Conservation (phyloP, 495 filamentous ascomycete species). For the Hyaloscypha variabilis region DNA sequence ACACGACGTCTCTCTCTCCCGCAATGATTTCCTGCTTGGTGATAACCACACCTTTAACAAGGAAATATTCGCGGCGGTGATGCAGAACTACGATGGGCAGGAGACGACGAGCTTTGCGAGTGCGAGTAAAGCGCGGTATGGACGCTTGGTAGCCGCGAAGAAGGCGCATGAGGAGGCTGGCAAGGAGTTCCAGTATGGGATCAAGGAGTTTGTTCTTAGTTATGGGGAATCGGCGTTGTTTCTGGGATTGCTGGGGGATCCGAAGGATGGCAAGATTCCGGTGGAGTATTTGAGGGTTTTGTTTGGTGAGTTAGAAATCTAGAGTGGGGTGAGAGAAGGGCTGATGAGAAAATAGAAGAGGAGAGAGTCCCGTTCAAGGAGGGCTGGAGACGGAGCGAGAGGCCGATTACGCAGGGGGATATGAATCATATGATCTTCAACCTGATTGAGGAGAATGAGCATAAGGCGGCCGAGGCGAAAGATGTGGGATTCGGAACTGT, state of each 20-base stretch:
- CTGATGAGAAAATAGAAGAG: conserved; percentile 17
- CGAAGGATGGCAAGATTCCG: conserved; percentile 21
- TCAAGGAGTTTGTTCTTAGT: conserved; percentile 25
- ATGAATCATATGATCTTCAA: conserved; percentile 27
- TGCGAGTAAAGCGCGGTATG: conserved; percentile 22
- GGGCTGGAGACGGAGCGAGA: conserved; percentile 21
- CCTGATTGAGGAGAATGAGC: conserved; percentile 21
- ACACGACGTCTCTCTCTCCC: conserved; percentile 37
- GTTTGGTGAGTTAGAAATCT: conserved; percentile 13
- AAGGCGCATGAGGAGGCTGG: conserved; percentile 16
- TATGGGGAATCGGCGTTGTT: conserved; percentile 24
- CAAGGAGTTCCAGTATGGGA: conserved; percentile 22
- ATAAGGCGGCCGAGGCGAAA: conserved; percentile 21
- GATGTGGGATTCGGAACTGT: conserved; percentile 24
- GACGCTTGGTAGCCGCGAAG: conserved; percentile 8
- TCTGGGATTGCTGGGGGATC: conserved; percentile 20
- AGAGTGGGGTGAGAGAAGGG: not conserved
- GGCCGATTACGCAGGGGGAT: conserved; percentile 19
- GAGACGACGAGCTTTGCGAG: conserved; percentile 13
- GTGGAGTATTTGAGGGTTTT: conserved; percentile 23
- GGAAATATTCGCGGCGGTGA: conserved; percentile 16
- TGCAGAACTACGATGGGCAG: not conserved
- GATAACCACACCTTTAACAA: conserved; percentile 30
- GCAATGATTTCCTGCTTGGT: conserved; percentile 32
- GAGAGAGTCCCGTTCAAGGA: conserved; percentile 26